Base-by-base conservation (phyloP, 352 stramenopile species). In the Phytophthora litchii region DNA sequence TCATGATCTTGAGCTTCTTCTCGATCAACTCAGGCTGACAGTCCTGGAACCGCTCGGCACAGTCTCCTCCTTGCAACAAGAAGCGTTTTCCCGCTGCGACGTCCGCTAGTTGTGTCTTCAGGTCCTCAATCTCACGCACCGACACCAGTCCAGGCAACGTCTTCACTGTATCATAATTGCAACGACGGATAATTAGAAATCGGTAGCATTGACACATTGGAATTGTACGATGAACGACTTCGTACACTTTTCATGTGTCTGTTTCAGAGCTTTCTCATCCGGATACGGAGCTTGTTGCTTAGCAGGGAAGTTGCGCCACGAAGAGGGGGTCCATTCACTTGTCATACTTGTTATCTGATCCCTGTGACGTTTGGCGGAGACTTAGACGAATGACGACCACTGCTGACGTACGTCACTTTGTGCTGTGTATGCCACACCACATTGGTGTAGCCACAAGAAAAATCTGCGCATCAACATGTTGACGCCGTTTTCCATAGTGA, bases 41-140 rank as follows among this genome's bases (percentile, higher is more conserved):
- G 59, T 97, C 91, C 56, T 97, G 87, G 76, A 99, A 99, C 29
- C 88, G 84, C 81, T 99, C 97, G 41, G 97, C 97, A 75, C 97
- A 99, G 83, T 99, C 97, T 13, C 97, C 97, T 38, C 97, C 97
- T 81, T 99, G 98, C 52, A 99, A 78, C 42, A 99, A 70, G 72
- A 99, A 99, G 53, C 96, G 94, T 72, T 99, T 97, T 41, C 97
- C 97, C 51, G 92, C 86, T 17, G 94, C 97, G 14, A 97, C 97
- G 37, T 97, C 89, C 1, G 92, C 95, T 42, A 99, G 65, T 54
- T 98, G 82, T 63, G 94, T 83, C 54, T 91, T 91, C n/a, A 97
- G 64, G 11, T 55, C 64, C 43, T 97, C 87, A 19, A 99, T 97
- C 78, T 99, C 97, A 52, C 90, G 92, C 52, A 97, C 92, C 60